phyloP scores from a whole-genome alignment of 2,329 filamentous ascomycete genomes.

The Polytolypa hystricis region DNA sequence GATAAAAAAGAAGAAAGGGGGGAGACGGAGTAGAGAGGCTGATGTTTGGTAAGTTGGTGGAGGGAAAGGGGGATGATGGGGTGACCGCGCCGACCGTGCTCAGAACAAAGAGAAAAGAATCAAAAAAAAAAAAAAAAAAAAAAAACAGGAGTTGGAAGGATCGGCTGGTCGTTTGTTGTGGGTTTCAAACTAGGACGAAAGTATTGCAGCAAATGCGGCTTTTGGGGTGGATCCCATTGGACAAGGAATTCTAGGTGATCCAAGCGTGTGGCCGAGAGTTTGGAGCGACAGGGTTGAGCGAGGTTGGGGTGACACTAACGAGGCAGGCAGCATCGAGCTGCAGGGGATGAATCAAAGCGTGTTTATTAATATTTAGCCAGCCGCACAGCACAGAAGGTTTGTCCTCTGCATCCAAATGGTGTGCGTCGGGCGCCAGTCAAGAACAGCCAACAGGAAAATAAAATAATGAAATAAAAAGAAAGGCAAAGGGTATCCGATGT shows the following conservation, averaged over 20 bases:
- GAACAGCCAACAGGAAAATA: too few relatives aligned
- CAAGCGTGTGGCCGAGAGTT: background rate
- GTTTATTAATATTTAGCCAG: background rate
- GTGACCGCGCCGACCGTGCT: too few relatives aligned
- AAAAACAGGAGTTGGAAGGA: slow-evolving; percentile 5
- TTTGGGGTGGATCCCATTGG: slow-evolving; percentile 8
- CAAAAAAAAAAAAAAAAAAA: slow-evolving; percentile 8
- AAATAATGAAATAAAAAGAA: too few relatives aligned
- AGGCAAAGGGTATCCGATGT: too few relatives aligned
- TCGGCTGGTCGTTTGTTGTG: slow-evolving; percentile 7
- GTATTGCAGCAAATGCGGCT: slow-evolving; percentile 5
- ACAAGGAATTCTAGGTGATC: background rate
- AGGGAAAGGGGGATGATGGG: too few relatives aligned
- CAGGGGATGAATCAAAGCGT: too few relatives aligned
- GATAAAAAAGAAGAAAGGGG: background rate
- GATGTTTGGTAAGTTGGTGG: too few relatives aligned
- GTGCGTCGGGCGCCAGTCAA: background rate
- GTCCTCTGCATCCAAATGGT: background rate
- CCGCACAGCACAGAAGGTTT: background rate
- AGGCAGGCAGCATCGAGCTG: background rate
- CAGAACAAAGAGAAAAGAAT: slow-evolving; percentile 1
- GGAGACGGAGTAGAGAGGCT: too few relatives aligned
- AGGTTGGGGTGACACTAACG: background rate
- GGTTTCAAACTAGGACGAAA: slow-evolving; percentile 9
- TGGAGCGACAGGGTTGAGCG: background rate